Conservation (phyloP, 148 eudicot genomes). For the Chenopodium suecicum region DNA sequence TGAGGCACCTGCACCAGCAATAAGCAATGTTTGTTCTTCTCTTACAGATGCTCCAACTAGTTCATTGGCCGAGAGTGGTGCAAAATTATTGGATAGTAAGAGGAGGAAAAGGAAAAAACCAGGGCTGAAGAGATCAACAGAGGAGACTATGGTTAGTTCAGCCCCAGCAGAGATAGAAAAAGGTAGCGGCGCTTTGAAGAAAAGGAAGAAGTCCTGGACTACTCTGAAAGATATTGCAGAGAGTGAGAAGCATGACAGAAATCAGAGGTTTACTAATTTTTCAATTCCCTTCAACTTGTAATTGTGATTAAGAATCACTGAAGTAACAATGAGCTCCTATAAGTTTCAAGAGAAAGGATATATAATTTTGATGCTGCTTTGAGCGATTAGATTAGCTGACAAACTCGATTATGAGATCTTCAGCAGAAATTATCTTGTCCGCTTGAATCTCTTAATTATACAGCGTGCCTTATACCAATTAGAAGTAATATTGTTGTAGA, state of each 20-base stretch:
- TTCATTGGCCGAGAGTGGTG: conserved; percentile 27
- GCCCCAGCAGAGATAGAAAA: conserved; percentile 35
- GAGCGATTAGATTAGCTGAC: too few species aligned
- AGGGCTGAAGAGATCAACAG: conserved; percentile 38
- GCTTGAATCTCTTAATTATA: too few species aligned
- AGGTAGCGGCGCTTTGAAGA: conserved; percentile 33
- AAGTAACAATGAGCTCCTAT: neutral
- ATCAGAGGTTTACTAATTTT: conserved; percentile 35
- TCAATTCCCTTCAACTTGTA: conserved; percentile 54
- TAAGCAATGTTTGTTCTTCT: conserved; percentile 13
- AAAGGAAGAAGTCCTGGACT: conserved; percentile 68
- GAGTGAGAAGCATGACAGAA: conserved; percentile 39
- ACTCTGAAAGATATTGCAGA: conserved; percentile 76
- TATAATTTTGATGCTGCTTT: neutral
- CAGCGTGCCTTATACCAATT: too few species aligned
- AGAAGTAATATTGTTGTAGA: too few species aligned
- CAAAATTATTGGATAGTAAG: conserved; percentile 60
- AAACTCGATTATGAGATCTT: too few species aligned
- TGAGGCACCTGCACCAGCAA: conserved; percentile 28
- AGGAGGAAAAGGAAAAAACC: conserved; percentile 56
- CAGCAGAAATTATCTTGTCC: too few species aligned
- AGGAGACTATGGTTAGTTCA: conserved; percentile 33
- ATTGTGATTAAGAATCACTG: neutral
- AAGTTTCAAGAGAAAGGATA: neutral
- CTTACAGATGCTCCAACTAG: conserved; percentile 30